Percentiles rank a stretch among this genome's conserved stretches.
Conservation (phyloP, 208 protist genomes). For the Trypanosomatidae sp. region DNA sequence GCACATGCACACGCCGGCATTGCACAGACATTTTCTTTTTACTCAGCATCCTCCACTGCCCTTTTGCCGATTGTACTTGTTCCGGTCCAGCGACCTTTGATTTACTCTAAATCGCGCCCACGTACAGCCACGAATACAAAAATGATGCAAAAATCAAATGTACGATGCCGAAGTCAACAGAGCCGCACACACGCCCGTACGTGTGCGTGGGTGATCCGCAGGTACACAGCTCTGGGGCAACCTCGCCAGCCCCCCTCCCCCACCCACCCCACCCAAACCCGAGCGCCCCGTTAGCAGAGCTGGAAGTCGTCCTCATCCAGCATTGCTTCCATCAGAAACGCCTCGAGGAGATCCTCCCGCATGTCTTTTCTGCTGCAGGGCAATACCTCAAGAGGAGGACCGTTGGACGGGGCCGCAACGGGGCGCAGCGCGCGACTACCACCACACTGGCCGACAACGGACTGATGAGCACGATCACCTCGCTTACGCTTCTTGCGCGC, state of each 20-base stretch:
- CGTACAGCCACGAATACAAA: neutral
- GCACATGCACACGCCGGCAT: neutral
- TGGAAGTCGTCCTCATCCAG: slow-evolving; percentile 49
- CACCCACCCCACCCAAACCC: too few species aligned
- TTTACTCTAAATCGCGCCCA: neutral
- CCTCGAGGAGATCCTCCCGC: slow-evolving; percentile 53
- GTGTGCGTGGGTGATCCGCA: neutral
- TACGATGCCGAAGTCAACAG: neutral
- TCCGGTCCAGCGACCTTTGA: neutral
- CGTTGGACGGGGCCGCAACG: slow-evolving; percentile 34
- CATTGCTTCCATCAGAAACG: slow-evolving; percentile 45
- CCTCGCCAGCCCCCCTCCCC: neutral
- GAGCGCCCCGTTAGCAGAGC: slow-evolving; percentile 2
- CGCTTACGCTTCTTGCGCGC: slow-evolving; percentile 28
- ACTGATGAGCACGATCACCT: slow-evolving; percentile 17
- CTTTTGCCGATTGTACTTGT: neutral
- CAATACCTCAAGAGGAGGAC: slow-evolving; percentile 45
- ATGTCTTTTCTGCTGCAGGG: slow-evolving; percentile 59
- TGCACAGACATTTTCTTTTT: neutral
- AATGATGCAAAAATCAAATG: neutral
- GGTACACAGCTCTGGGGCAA: neutral
- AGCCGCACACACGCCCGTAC: neutral
- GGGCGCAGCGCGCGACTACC: slow-evolving; percentile 53
- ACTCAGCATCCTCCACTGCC: neutral
- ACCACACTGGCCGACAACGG: slow-evolving; percentile 36